phyloP scores from a whole-genome alignment of 2,329 filamentous ascomycete genomes.

The Colletotrichum aenigma region DNA sequence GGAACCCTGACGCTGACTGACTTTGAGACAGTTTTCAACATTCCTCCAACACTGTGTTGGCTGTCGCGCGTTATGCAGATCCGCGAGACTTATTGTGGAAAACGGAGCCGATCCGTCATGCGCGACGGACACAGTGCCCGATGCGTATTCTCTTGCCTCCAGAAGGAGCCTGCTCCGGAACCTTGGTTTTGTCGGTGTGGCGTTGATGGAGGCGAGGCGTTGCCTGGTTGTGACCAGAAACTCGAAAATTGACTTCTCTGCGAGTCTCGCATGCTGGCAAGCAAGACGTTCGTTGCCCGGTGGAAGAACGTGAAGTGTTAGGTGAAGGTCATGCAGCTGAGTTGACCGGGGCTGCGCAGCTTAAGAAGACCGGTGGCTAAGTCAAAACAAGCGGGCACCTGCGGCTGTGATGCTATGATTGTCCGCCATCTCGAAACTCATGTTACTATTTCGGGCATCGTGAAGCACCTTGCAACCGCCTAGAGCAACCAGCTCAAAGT shows the following conservation, averaged over 20 bases:
- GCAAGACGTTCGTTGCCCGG: background rate
- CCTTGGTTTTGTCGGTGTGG: background rate
- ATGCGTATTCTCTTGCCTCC: background rate
- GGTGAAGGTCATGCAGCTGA: background rate
- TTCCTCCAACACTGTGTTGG: constrained; percentile 5
- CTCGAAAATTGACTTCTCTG: background rate
- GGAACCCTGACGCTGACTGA: constrained; percentile 1
- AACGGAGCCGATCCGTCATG: constrained; percentile 18
- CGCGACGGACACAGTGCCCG: background rate
- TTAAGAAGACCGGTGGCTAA: background rate
- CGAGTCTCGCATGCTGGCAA: background rate
- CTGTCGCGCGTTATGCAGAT: background rate
- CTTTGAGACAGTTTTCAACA: background rate
- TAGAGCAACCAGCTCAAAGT: background rate
- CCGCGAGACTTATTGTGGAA: background rate
- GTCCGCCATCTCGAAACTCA: background rate
- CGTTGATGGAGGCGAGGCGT: background rate
- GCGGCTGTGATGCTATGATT: background rate
- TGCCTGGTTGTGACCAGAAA: background rate
- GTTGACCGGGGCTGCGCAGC: background rate
- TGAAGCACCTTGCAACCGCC: background rate
- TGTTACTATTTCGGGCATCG: background rate
- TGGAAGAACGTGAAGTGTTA: background rate
- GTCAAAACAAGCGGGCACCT: background rate
- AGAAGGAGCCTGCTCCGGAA: background rate